Conservation (phyloP, 2,329 filamentous ascomycete genomes). For the Colletotrichum lentis region DNA sequence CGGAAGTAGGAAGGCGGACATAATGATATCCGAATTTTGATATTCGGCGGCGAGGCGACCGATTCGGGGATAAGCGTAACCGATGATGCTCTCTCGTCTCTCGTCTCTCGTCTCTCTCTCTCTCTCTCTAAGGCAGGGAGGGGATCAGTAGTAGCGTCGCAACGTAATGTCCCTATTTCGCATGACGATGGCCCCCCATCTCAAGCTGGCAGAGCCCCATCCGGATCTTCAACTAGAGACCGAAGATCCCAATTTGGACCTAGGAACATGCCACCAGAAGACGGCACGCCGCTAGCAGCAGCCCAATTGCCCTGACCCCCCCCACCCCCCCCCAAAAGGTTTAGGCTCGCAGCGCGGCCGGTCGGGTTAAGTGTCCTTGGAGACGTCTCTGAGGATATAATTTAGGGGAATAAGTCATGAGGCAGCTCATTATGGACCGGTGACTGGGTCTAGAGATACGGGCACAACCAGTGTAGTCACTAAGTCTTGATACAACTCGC, state of each 20-base stretch:
- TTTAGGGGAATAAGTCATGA: slow-evolving; percentile 34
- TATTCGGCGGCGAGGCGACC: slow-evolving; percentile 23
- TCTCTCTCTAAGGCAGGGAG: not conserved
- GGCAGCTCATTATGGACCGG: slow-evolving; percentile 14
- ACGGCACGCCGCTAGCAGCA: slow-evolving; percentile 23
- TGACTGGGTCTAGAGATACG: not conserved
- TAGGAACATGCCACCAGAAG: slow-evolving; percentile 32
- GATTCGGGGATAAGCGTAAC: slow-evolving; percentile 15
- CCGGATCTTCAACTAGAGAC: slow-evolving; percentile 34
- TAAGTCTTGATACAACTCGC: not conserved
- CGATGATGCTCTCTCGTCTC: slow-evolving; percentile 13
- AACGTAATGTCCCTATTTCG: slow-evolving; percentile 17
- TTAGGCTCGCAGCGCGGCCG: slow-evolving; percentile 27
- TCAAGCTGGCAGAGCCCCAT: slow-evolving; percentile 28
- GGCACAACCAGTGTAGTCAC: too few relatives aligned
- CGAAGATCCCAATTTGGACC: slow-evolving; percentile 36
- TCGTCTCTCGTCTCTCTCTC: not conserved
- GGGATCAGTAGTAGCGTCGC: slow-evolving; percentile 15
- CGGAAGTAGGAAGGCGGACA: slow-evolving; percentile 5
- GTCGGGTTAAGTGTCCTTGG: slow-evolving; percentile 31
- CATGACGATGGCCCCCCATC: slow-evolving; percentile 24
- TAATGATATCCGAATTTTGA: slow-evolving; percentile 23
- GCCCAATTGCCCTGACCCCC: slow-evolving; percentile 18
- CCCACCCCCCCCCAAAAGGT: not conserved
- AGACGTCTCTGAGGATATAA: slow-evolving; percentile 18